These are phyloP conservation scores for Teratosphaeria destructans DNA, from an alignment of 2,329 filamentous ascomycete genomes.

Conservation along the genomic window DNA sequence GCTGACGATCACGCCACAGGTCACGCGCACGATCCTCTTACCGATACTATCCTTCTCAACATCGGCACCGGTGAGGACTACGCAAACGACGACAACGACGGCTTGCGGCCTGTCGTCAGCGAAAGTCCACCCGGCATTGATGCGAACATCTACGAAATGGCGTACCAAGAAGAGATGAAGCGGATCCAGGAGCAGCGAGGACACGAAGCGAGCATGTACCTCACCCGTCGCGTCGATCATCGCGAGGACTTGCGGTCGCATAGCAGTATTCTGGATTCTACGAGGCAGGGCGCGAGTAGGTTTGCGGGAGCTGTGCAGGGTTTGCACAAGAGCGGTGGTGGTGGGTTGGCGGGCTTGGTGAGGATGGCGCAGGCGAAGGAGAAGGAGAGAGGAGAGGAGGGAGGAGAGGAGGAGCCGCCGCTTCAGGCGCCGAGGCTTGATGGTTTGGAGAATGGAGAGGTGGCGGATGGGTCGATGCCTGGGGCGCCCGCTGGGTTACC, in stretches of 20 bases:
- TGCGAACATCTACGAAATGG: conserved; percentile 78
- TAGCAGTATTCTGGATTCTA: conserved; percentile 14
- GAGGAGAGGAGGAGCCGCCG: neutral
- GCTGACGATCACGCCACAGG: conserved; percentile 38
- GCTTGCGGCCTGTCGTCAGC: conserved; percentile 46
- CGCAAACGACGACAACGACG: neutral
- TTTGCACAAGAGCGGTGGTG: neutral
- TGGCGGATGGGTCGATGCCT: neutral
- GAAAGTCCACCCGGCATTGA: conserved; percentile 79
- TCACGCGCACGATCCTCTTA: conserved; percentile 53
- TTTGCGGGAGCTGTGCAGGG: neutral
- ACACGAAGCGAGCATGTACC: conserved; percentile 47
- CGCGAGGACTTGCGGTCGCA: conserved; percentile 27
- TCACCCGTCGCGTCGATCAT: conserved; percentile 40
- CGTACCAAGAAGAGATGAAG: conserved; percentile 73
- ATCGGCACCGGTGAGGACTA: conserved; percentile 53
- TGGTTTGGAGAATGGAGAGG: neutral
- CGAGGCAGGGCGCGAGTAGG: neutral
- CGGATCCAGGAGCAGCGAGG: conserved; percentile 47
- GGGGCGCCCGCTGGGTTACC: neutral
- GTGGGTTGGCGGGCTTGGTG: conserved; percentile 2
- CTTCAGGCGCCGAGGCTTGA: conserved; percentile 2
- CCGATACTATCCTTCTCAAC: conserved; percentile 60
- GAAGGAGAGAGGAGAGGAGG: neutral
- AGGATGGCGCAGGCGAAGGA: conserved; percentile 2